phyloP scores from a whole-genome alignment of 208 protist species.

The Leishmania gerbilli region DNA sequence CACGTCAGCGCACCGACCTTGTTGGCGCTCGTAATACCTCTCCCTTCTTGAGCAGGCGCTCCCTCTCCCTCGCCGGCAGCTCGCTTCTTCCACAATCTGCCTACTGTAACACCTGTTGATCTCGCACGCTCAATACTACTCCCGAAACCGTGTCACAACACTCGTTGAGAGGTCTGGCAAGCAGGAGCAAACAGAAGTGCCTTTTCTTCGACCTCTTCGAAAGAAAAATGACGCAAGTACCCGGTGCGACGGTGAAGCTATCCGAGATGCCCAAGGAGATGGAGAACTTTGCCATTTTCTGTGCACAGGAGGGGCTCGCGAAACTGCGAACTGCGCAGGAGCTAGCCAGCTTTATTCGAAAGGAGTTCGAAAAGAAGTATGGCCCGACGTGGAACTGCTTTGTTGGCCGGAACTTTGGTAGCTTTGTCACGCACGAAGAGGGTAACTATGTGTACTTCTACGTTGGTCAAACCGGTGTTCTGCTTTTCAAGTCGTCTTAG shows the following conservation, averaged over 20 bases:
- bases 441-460: constrained; percentile 99
- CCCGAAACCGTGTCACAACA: not conserved
- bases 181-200: constrained; percentile 1
- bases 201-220: not conserved
- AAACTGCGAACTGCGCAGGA: constrained; percentile 99
- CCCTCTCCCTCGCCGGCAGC: not conserved
- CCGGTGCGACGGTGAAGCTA: constrained; percentile 89
- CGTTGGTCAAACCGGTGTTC: constrained; percentile 98
- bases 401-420: constrained; percentile 99
- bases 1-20: not conserved
- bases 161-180: not conserved
- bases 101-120: not conserved
- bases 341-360: constrained; percentile 99
- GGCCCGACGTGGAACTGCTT: constrained; percentile 99
- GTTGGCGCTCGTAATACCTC: not conserved
- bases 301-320: constrained; percentile 97
- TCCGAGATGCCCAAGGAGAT: constrained; percentile 96
- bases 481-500: constrained; percentile 96
- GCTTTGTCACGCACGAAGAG: constrained; percentile 99
- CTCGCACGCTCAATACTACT: not conserved
- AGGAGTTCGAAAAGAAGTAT: constrained; percentile 99
- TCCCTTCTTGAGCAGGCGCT: not conserved
- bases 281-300: constrained; percentile 98
- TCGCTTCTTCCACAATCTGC: not conserved
- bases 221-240: constrained; percentile 72